phyloP scores from a whole-genome alignment of 768 basidiomycete species.

The Leccinellum luteum region DNA sequence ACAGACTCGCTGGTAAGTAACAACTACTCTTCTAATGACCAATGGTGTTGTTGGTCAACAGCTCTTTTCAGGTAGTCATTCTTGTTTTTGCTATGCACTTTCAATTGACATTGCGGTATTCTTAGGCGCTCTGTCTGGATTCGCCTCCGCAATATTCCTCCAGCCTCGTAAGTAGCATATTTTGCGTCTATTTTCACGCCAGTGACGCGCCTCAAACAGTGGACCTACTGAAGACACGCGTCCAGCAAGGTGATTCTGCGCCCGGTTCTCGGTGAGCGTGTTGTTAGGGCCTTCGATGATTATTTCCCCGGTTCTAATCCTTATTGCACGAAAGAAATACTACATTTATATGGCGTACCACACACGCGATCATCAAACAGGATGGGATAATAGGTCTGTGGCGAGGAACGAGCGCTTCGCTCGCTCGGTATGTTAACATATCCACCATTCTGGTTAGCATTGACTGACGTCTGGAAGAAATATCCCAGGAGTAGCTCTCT shows the following conservation, averaged over 20 bases:
- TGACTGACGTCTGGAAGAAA: slow-evolving; percentile 50
- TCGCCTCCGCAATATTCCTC: slow-evolving; percentile 69
- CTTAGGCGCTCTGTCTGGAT: slow-evolving; percentile 74
- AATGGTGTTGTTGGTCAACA: slow-evolving; percentile 27
- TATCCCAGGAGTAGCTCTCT: slow-evolving; percentile 89
- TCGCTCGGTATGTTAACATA: slow-evolving; percentile 52
- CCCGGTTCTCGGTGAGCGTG: slow-evolving; percentile 36
- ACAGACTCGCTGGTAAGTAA: too few relatives aligned
- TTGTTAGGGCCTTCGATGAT: background rate
- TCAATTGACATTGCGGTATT: background rate
- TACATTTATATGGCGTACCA: slow-evolving; percentile 46
- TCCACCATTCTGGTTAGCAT: background rate
- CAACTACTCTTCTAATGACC: slow-evolving; percentile 17
- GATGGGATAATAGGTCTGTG: slow-evolving; percentile 76
- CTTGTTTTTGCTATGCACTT: background rate
- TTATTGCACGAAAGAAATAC: slow-evolving; percentile 28
- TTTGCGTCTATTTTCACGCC: background rate
- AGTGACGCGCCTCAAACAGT: slow-evolving; percentile 41
- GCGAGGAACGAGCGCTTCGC: slow-evolving; percentile 83
- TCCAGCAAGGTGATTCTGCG: slow-evolving; percentile 74
- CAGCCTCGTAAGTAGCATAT: slow-evolving; percentile 62
- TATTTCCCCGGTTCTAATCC: background rate
- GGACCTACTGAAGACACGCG: slow-evolving; percentile 88
- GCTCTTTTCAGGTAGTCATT: slow-evolving; percentile 25
- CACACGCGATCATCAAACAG: slow-evolving; percentile 54